A percentile compares a stretch with the other conserved stretches of the same genome.
Conservation (phyloP, 2,329 filamentous ascomycete genomes). For the Cercospora sp. region DNA sequence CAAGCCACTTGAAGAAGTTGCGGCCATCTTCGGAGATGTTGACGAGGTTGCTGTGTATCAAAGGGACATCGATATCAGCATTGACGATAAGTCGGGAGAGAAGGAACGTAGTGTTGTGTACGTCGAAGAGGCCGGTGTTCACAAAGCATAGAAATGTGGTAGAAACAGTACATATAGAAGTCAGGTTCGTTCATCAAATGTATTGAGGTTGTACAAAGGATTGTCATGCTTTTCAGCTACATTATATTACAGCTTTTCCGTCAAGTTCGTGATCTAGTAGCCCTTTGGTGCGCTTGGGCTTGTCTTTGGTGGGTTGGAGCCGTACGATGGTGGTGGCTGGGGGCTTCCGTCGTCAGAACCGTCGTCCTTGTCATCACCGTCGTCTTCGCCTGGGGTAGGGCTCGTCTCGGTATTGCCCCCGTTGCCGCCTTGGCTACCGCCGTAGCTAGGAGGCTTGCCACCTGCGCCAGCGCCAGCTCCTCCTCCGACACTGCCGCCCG, state of each 20-base stretch:
- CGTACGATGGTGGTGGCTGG: constrained; percentile 5
- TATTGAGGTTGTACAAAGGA: background rate
- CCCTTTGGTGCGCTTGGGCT: background rate
- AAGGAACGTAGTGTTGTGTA: background rate
- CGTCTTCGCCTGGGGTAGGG: background rate
- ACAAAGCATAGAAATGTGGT: background rate
- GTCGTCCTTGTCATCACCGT: background rate
- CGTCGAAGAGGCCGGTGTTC: background rate
- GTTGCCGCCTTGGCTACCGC: background rate
- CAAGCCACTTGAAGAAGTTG: constrained; percentile 26
- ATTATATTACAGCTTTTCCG: background rate
- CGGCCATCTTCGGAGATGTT: constrained; percentile 26
- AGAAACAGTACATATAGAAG: background rate
- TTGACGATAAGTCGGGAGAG: constrained; percentile 4
- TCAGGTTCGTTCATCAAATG: background rate
- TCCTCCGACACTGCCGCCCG: background rate
- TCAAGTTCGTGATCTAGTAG: background rate
- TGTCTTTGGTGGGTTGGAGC: background rate
- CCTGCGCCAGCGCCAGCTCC: background rate
- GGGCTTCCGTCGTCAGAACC: background rate
- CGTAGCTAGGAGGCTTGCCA: background rate
- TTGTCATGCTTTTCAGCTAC: background rate
- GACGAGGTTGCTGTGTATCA: constrained; percentile 21
- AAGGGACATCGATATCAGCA: constrained; percentile 1
- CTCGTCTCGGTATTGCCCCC: background rate